Evolutionary conservation across 2,329 filamentous ascomycete genomes (phyloP).

Genomic region (Magnaporthiopsis incrustans): DNA sequence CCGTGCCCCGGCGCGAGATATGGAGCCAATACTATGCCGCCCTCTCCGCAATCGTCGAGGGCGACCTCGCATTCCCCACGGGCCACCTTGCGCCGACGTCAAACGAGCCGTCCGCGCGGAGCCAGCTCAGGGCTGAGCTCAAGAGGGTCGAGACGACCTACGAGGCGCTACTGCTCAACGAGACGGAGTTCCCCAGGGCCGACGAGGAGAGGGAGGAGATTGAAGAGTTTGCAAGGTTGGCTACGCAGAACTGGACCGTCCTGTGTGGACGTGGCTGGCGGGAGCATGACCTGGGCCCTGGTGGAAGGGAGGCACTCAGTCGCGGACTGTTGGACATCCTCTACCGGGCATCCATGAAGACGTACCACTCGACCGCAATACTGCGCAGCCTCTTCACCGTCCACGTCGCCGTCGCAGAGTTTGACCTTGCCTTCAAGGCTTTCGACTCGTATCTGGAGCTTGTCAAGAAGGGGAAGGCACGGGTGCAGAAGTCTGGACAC

Average conservation of each 20-base stretch:
- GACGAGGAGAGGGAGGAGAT: constrained; percentile 71
- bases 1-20: constrained; percentile 56
- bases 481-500: constrained; percentile 71
- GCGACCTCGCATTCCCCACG: constrained; percentile 52
- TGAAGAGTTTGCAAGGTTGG: constrained; percentile 71
- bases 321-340: constrained; percentile 77
- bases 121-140: constrained; percentile 66
- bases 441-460: constrained; percentile 90
- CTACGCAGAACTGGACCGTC: constrained; percentile 78
- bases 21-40: constrained; percentile 83
- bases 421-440: constrained; percentile 82
- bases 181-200: constrained; percentile 78
- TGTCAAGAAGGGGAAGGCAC: constrained; percentile 73
- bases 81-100: constrained; percentile 32
- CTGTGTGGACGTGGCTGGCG: constrained; percentile 74
- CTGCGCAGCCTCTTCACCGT: constrained; percentile 80
- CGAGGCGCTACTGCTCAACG: constrained; percentile 67
- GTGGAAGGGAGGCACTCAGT: constrained; percentile 67
- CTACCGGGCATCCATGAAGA: constrained; percentile 85
- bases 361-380: constrained; percentile 88
- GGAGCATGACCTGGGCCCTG: constrained; percentile 72
- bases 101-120: constrained; percentile 42
- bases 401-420: constrained; percentile 81
- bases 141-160: constrained; percentile 73
- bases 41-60: constrained; percentile 66